These are phyloP conservation scores for Hydrangea macrophylla DNA, from an alignment of 148 eudicot species.

Conservation along the genomic window DNA sequence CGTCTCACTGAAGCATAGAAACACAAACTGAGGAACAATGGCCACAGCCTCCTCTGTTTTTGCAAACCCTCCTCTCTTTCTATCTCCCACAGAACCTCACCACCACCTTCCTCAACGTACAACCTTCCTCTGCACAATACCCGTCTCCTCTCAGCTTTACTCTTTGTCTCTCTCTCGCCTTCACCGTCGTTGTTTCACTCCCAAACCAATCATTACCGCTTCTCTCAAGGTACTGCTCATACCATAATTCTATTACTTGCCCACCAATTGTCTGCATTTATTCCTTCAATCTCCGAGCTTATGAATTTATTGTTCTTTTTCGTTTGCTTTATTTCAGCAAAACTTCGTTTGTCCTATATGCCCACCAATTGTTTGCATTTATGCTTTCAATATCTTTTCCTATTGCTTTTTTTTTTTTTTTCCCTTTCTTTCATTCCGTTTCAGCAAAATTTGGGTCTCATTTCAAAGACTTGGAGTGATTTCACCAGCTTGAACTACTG, in stretches of 20 bases:
- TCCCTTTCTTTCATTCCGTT: constrained; percentile 12
- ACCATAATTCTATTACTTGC: constrained; percentile 5
- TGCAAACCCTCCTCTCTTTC: neutral
- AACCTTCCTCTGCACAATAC: neutral
- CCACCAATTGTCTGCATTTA: constrained; percentile 37
- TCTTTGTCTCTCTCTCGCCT: neutral
- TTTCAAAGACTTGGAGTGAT: constrained; percentile 61
- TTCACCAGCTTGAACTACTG: constrained; percentile 72
- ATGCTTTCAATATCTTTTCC: constrained; percentile 27
- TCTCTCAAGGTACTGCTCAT: constrained; percentile 23
- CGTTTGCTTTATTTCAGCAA: constrained; percentile 26
- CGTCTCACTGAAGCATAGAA: neutral
- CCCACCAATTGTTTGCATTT: constrained; percentile 37
- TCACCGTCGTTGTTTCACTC: constrained; percentile 18
- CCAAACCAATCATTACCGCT: constrained; percentile 13
- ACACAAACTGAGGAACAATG: constrained; percentile 4
- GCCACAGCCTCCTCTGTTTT: neutral
- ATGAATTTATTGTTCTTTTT: constrained; percentile 8
- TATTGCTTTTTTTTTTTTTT: constrained; percentile 10
- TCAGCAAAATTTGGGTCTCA: constrained; percentile 56
- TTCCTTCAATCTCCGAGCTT: constrained; percentile 24
- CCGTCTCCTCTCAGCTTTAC: neutral
- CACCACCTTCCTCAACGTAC: constrained; percentile 9
- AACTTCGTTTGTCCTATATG: too few relatives aligned
- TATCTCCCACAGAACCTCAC: neutral